Evolutionary conservation across 441 rosid genomes (phyloP).

Genomic region (Brassica hybrid): DNA sequence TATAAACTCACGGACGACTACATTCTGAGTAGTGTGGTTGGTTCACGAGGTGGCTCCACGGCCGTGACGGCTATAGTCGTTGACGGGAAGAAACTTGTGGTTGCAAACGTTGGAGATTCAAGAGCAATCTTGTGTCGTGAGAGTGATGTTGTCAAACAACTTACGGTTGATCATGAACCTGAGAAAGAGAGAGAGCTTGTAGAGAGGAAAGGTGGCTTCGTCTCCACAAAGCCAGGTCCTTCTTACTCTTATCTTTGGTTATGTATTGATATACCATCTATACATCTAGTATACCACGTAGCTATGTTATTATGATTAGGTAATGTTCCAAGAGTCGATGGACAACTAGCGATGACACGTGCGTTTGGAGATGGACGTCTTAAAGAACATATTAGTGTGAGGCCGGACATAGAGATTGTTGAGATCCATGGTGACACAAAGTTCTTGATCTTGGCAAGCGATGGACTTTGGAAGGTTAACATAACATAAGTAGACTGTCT

Average conservation of each 20-base stretch:
- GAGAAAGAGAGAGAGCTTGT: constrained; percentile 40
- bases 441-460: constrained; percentile 62
- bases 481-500: too few species aligned
- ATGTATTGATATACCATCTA: not conserved
- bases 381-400: constrained; percentile 54
- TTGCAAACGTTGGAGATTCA: constrained; percentile 64
- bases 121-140: constrained; percentile 49
- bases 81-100: constrained; percentile 51
- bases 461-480: constrained; percentile 72
- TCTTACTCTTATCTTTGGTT: not conserved
- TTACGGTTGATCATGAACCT: constrained; percentile 40
- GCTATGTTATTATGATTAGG: constrained; percentile 29
- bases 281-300: not conserved
- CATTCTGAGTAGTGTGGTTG: constrained; percentile 47
- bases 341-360: constrained; percentile 56
- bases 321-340: constrained; percentile 52
- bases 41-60: constrained; percentile 59
- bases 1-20: constrained; percentile 47
- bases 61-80: constrained; percentile 58
- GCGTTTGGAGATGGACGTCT: constrained; percentile 59
- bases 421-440: constrained; percentile 28
- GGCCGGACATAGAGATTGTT: constrained; percentile 42
- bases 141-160: constrained; percentile 26
- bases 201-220: constrained; percentile 42
- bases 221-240: constrained; percentile 33